Percentiles rank a stretch among this genome's conserved stretches.
These are phyloP conservation scores for Corylus avellana DNA, from an alignment of 306 rosid genomes.

Conservation along the genomic window DNA sequence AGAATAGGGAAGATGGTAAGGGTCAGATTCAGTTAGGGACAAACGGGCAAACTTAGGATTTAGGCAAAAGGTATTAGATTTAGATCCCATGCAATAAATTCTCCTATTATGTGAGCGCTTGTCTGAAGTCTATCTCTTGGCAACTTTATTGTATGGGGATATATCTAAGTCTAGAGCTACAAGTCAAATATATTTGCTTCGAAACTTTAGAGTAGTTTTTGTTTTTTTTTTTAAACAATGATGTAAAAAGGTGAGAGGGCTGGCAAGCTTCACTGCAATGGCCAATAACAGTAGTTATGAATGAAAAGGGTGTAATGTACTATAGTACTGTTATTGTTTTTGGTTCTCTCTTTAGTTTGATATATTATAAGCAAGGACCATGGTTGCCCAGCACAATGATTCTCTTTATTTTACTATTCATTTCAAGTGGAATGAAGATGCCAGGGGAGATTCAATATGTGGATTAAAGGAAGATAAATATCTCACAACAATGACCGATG, in stretches of 20 bases:
- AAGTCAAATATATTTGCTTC: background rate
- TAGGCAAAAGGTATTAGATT: too few relatives aligned
- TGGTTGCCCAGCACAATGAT: too few relatives aligned
- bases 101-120: too few relatives aligned
- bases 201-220: too few relatives aligned
- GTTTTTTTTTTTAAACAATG: background rate
- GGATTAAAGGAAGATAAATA: background rate
- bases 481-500: background rate
- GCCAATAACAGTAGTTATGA: background rate
- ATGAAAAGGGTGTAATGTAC: background rate
- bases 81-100: too few relatives aligned
- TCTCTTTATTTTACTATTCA: too few relatives aligned
- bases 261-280: background rate
- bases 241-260: background rate
- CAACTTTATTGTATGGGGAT: too few relatives aligned
- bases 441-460: background rate
- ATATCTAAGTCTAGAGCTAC: too few relatives aligned
- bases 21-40: slow-evolving; percentile 35
- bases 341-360: too few relatives aligned
- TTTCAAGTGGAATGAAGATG: too few relatives aligned
- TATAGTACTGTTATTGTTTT: background rate
- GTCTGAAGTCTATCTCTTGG: too few relatives aligned
- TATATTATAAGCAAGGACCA: too few relatives aligned
- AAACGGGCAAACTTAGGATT: slow-evolving; percentile 20
- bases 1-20: background rate